Evolutionary conservation across 768 basidiomycete genomes (phyloP).

Genomic region (Jaapia argillacea): DNA sequence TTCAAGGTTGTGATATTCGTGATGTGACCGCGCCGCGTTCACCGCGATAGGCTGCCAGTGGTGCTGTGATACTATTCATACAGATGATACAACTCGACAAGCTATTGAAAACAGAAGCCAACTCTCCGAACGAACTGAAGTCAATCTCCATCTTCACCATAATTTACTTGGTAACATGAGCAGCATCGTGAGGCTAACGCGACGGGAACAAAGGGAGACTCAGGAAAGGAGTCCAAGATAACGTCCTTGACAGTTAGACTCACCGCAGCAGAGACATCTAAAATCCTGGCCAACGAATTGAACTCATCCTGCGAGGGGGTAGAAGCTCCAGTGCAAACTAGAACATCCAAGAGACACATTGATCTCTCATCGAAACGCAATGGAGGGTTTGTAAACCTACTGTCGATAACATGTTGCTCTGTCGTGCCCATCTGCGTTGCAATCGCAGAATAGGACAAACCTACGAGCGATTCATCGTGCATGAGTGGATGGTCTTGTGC

Average conservation of each 20-base stretch:
- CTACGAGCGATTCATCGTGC: constrained; percentile 19
- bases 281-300: constrained; percentile 29
- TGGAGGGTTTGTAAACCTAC: constrained; percentile 28
- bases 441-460: constrained; percentile 36
- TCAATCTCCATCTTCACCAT: no score
- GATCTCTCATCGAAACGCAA: neutral
- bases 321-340: constrained; percentile 37
- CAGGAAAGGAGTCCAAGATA: neutral
- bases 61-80: no score
- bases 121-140: no score
- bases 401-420: constrained; percentile 40
- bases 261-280: constrained; percentile 31
- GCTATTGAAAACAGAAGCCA: no score
- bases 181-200: constrained; percentile 20
- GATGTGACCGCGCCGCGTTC: no score
- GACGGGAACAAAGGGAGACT: neutral
- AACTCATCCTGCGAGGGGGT: constrained; percentile 42
- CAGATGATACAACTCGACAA: no score
- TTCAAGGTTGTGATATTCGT: no score
- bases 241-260: constrained; percentile 7
- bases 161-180: constrained; percentile 16
- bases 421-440: constrained; percentile 31
- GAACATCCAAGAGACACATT: neutral
- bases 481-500: neutral
- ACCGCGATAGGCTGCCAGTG: no score